These are phyloP conservation scores for Yamadazyma philogaea DNA, from an alignment of 805 yeast species.

Conservation along the genomic window DNA sequence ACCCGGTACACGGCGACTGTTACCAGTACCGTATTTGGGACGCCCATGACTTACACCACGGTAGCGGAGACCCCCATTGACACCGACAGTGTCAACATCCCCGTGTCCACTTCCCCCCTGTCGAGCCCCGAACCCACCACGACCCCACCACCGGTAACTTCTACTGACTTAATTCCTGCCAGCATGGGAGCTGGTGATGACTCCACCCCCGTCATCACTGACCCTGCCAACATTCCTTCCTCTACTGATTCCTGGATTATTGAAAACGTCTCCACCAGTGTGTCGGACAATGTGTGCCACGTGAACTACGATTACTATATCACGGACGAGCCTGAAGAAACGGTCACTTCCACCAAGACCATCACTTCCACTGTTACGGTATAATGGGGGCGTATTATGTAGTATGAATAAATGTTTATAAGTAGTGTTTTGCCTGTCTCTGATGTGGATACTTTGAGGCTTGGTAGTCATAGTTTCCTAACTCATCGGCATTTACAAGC, in stretches of 20 bases:
- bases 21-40: conserved; percentile 41
- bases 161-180: conserved; percentile 10
- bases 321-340: conserved; percentile 27
- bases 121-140: conserved; percentile 9
- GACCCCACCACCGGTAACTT: conserved; percentile 1
- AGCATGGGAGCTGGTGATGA: conserved; percentile 1
- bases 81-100: conserved; percentile 14
- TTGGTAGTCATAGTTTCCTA: too few species aligned
- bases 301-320: conserved; percentile 38
- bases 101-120: conserved; percentile 8
- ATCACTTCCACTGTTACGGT: conserved; percentile 32
- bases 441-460: too few species aligned
- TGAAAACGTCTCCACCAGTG: conserved; percentile 30
- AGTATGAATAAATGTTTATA: conserved; percentile 2
- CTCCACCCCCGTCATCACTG: conserved; percentile 27
- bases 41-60: conserved; percentile 34
- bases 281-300: conserved; percentile 30
- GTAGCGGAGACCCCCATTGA: conserved; percentile 31
- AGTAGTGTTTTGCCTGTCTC: too few species aligned
- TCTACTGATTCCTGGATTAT: conserved; percentile 32
- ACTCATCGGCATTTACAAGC: too few species aligned
- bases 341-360: conserved; percentile 39
- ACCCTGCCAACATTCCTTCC: conserved; percentile 22
- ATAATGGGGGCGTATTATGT: conserved; percentile 9
- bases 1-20: conserved; percentile 44